Percentiles rank a stretch among this genome's conserved stretches.
Evolutionary conservation across 495 filamentous ascomycete genomes (phyloP).

Genomic region (Trichoderma reesei): DNA sequence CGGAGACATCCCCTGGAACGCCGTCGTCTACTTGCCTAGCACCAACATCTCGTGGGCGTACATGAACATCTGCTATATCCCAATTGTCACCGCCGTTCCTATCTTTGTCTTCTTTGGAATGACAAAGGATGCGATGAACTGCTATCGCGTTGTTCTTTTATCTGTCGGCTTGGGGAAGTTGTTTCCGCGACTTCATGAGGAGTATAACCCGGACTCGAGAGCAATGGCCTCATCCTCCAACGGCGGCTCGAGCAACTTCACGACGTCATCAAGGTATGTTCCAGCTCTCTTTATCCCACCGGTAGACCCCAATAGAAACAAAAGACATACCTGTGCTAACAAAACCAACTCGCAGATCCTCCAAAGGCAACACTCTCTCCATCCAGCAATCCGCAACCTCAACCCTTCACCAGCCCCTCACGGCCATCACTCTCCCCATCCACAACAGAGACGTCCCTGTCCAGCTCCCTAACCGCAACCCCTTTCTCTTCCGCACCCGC

Average conservation of each 20-base stretch:
- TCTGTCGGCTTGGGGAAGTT: constrained; percentile 39
- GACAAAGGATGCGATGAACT: constrained; percentile 61
- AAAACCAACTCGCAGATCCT: not conserved
- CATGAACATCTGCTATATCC: constrained; percentile 60
- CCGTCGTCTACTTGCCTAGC: constrained; percentile 53
- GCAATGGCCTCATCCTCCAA: not conserved
- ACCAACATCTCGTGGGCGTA: constrained; percentile 31
- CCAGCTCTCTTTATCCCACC: no score
- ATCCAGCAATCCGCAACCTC: not conserved
- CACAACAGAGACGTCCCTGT: not conserved
- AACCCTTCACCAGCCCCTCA: not conserved
- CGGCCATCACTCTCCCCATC: not conserved
- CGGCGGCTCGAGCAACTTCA: not conserved
- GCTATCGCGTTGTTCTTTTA: constrained; percentile 53
- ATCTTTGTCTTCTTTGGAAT: constrained; percentile 76
- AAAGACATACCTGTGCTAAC: not conserved
- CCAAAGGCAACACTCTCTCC: not conserved
- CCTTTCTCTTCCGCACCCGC: constrained; percentile 6
- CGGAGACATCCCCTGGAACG: constrained; percentile 36
- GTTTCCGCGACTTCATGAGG: constrained; percentile 31
- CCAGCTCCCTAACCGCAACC: not conserved
- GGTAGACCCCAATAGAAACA: not conserved
- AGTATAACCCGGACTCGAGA: constrained; percentile 17
- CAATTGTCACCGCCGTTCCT: constrained; percentile 47
- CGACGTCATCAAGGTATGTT: not conserved